These are phyloP conservation scores for Aspergillus sp. DNA, from an alignment of 2,329 filamentous ascomycete species.

Conservation along the genomic window DNA sequence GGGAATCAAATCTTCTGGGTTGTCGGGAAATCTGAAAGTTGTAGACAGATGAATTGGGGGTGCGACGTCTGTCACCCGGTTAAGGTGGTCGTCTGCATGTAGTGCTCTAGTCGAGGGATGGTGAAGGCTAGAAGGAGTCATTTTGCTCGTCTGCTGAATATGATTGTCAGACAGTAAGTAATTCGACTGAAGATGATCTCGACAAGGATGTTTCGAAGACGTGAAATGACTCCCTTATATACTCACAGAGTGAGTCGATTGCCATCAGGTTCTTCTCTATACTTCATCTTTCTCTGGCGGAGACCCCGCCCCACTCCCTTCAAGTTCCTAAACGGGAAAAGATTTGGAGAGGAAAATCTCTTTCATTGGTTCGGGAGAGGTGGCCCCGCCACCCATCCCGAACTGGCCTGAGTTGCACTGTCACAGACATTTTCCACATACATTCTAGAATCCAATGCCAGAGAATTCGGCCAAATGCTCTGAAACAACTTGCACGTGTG, in stretches of 20 bases:
- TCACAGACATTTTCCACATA: no score
- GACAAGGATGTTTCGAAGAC: background rate
- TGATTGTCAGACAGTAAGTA: background rate
- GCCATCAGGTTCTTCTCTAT: background rate
- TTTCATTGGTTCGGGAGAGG: background rate
- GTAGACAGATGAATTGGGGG: constrained; percentile 89
- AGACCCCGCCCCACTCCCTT: constrained; percentile 23
- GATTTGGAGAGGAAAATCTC: background rate
- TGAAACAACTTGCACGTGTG: no score
- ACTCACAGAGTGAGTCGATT: constrained; percentile 1
- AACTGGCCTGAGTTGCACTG: no score
- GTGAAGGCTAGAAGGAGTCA: constrained; percentile 20
- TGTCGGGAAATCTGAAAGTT: constrained; percentile 75
- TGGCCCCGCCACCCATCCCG: background rate
- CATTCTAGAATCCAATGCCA: no score
- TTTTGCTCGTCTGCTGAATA: constrained; percentile 6
- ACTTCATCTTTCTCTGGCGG: background rate
- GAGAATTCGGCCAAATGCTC: no score
- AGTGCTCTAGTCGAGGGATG: constrained; percentile 61
- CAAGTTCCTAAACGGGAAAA: constrained; percentile 28
- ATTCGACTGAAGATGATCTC: background rate
- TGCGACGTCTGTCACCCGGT: constrained; percentile 74
- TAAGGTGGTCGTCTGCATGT: constrained; percentile 78
- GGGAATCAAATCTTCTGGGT: constrained; percentile 65
- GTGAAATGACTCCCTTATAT: background rate